phyloP scores from a whole-genome alignment of 495 filamentous ascomycete species.

The Penicillium herquei region DNA sequence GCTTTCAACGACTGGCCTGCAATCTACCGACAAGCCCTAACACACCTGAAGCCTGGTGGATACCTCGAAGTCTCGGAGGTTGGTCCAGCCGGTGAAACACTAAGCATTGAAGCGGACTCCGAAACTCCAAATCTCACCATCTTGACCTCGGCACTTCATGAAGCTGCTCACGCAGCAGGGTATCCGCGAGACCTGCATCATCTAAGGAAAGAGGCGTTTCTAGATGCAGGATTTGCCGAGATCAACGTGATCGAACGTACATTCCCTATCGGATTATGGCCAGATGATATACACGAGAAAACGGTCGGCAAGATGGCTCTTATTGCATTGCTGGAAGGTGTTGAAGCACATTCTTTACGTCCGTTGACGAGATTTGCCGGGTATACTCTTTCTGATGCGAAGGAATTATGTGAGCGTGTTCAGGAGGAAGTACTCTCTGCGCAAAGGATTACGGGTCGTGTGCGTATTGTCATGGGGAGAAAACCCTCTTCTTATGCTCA shows the following conservation, averaged over 20 bases:
- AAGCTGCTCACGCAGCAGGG: slow-evolving; percentile 30
- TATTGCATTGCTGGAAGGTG: slow-evolving; percentile 59
- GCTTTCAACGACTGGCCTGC: slow-evolving; percentile 61
- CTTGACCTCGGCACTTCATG: slow-evolving; percentile 36
- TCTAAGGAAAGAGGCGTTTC: slow-evolving; percentile 49
- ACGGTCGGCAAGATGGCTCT: slow-evolving; percentile 65
- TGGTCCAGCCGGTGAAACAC: slow-evolving; percentile 34
- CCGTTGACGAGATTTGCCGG: slow-evolving; percentile 57
- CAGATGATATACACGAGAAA: slow-evolving; percentile 51
- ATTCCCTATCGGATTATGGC: slow-evolving; percentile 61
- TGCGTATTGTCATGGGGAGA: slow-evolving; percentile 55
- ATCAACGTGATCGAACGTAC: slow-evolving; percentile 52
- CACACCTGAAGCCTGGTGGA: slow-evolving; percentile 60
- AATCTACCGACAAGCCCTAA: slow-evolving; percentile 60
- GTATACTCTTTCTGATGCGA: slow-evolving; percentile 56
- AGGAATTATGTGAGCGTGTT: slow-evolving; percentile 53
- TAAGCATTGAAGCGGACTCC: slow-evolving; percentile 15
- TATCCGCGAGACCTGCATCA: slow-evolving; percentile 52
- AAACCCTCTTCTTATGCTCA: slow-evolving; percentile 48
- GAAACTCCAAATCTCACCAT: slow-evolving; percentile 36
- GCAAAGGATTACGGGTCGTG: slow-evolving; percentile 39
- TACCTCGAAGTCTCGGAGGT: slow-evolving; percentile 58
- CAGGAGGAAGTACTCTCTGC: slow-evolving; percentile 50
- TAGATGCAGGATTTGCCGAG: slow-evolving; percentile 61
- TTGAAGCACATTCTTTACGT: slow-evolving; percentile 62